A percentile compares a stretch with the other conserved stretches of the same genome.
Conservation (phyloP, 352 stramenopile species). For the Pythium sp. region DNA sequence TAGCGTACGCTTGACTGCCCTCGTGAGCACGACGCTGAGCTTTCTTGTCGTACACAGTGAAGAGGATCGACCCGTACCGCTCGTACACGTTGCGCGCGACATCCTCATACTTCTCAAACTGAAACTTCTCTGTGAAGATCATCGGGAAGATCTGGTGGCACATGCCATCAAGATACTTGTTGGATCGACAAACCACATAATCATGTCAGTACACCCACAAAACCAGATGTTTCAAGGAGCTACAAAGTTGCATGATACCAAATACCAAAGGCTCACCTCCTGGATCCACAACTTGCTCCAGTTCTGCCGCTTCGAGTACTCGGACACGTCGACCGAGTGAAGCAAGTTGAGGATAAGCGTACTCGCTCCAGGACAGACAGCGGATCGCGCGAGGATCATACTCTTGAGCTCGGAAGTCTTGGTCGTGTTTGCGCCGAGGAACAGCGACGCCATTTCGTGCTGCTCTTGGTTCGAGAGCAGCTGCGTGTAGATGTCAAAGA, state of each 20-base stretch:
- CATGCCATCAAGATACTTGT: slow-evolving; percentile 69
- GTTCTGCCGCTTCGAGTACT: slow-evolving; percentile 34
- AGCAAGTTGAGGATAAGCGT: slow-evolving; percentile 71
- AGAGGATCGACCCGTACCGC: slow-evolving; percentile 43
- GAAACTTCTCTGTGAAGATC: slow-evolving; percentile 56
- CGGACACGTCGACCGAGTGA: slow-evolving; percentile 37
- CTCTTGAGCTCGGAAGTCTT: slow-evolving; percentile 43
- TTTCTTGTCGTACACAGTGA: slow-evolving; percentile 23
- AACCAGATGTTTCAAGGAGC: background rate
- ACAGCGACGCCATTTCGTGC: slow-evolving; percentile 40
- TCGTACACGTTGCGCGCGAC: slow-evolving; percentile 58
- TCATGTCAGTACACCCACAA: background rate
- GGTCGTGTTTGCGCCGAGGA: slow-evolving; percentile 44
- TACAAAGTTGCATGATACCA: background rate
- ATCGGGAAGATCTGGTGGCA: slow-evolving; percentile 66
- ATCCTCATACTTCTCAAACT: slow-evolving; percentile 46
- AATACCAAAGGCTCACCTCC: slow-evolving; percentile 33
- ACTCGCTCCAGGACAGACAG: slow-evolving; percentile 54
- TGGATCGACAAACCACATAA: background rate
- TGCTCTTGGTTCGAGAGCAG: slow-evolving; percentile 44
- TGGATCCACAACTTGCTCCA: slow-evolving; percentile 53
- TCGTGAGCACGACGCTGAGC: background rate
- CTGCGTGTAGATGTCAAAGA: slow-evolving; percentile 59
- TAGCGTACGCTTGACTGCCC: background rate
- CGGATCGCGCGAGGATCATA: slow-evolving; percentile 53